A percentile compares a stretch with the other conserved stretches of the same genome.
These are phyloP conservation scores for Colletotrichum magnum DNA, from an alignment of 2,329 filamentous ascomycete genomes.

Conservation along the genomic window DNA sequence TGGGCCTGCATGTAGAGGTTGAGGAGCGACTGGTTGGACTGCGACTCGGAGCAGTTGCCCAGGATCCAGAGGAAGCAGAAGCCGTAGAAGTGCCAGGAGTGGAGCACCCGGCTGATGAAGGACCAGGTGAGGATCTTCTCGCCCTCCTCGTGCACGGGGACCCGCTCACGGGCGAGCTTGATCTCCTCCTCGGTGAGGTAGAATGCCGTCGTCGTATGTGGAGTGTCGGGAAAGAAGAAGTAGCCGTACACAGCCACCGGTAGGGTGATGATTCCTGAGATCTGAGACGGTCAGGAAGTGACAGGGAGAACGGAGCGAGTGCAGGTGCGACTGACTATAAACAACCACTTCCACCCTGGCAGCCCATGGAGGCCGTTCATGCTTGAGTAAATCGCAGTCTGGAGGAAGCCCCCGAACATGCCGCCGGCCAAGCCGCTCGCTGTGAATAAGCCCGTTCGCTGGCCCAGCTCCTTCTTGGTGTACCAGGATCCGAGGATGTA, in stretches of 20 bases:
- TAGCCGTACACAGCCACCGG: conserved; percentile 19
- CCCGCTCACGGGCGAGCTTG: conserved; percentile 3
- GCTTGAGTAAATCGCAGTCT: conserved; percentile 55
- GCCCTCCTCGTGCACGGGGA: conserved; percentile 5
- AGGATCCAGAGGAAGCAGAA: conserved; percentile 28
- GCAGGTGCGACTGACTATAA: not conserved
- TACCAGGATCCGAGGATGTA: conserved; percentile 69
- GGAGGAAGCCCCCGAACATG: conserved; percentile 71
- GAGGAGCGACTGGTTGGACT: conserved; percentile 23
- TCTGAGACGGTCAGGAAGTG: not conserved
- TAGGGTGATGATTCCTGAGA: conserved; percentile 24
- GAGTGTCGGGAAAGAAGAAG: conserved; percentile 26
- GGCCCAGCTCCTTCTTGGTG: conserved; percentile 72
- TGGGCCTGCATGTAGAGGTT: conserved; percentile 24
- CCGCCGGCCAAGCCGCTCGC: conserved; percentile 71
- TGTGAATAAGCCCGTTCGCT: conserved; percentile 74
- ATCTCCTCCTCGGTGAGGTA: conserved; percentile 29
- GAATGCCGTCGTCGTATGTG: conserved; percentile 1
- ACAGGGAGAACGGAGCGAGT: not conserved
- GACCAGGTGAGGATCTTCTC: conserved; percentile 16
- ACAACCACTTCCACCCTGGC: conserved; percentile 22
- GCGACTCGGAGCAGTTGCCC: conserved; percentile 17
- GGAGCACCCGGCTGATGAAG: not conserved
- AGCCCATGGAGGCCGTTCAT: conserved; percentile 20
- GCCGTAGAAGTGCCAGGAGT: conserved; percentile 20